Evolutionary conservation across 768 basidiomycete genomes (phyloP).

Genomic region (Hericium rajendrae): DNA sequence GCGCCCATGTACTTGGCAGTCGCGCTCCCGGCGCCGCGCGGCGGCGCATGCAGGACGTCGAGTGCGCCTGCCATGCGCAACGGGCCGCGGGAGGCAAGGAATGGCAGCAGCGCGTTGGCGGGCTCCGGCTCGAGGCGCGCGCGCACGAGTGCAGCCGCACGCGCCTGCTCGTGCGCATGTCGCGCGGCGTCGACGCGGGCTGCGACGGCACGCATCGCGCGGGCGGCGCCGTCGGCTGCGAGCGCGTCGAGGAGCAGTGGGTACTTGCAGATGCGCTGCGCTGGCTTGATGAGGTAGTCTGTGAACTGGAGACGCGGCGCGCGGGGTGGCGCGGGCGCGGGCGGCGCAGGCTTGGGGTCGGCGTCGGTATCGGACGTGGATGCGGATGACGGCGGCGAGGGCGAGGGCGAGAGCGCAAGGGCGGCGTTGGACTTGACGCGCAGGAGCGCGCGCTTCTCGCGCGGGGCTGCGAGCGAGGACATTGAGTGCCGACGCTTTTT

Average conservation of each 20-base stretch:
- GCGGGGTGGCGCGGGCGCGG: neutral
- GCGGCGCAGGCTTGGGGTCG: neutral
- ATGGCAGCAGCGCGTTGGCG: conserved; percentile 44
- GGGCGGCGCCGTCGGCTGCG: conserved; percentile 3
- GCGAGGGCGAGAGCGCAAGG: neutral
- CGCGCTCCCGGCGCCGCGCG: conserved; percentile 27
- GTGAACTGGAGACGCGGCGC: conserved; percentile 46
- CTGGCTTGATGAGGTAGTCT: conserved; percentile 95
- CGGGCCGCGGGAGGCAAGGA: conserved; percentile 65
- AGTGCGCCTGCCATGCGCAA: conserved; percentile 78
- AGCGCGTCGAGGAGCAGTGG: conserved; percentile 82
- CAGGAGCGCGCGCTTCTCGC: neutral
- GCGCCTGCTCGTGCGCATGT: conserved; percentile 3
- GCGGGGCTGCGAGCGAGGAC: conserved; percentile 1
- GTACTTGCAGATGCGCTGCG: conserved; percentile 93
- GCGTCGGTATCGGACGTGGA: neutral
- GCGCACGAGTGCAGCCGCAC: conserved; percentile 16
- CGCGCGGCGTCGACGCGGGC: conserved; percentile 12
- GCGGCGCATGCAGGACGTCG: conserved; percentile 72
- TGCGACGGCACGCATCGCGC: conserved; percentile 10
- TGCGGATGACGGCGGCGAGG: neutral
- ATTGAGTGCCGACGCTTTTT: conserved; percentile 16
- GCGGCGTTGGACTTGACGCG: neutral
- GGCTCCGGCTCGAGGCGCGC: conserved; percentile 23
- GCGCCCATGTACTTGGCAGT: conserved; percentile 72